Conservation (phyloP, 768 basidiomycete genomes). For the Hydnomerulius pinastri region DNA sequence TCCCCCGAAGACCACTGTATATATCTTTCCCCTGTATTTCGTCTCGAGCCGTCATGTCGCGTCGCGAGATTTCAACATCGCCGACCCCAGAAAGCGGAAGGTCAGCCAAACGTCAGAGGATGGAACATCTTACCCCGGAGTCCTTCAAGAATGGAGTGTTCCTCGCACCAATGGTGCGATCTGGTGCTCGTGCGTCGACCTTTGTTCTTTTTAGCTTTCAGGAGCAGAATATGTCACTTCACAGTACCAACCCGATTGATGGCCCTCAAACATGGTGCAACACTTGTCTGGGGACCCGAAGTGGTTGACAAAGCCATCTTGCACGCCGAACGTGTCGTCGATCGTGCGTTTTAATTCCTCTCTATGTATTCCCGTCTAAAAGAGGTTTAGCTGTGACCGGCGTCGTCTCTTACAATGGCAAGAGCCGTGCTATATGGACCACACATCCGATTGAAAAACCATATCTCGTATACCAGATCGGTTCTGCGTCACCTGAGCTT, state of each 20-base stretch:
- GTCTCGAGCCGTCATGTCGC: slow-evolving; percentile 45
- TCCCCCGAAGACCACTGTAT: neutral
- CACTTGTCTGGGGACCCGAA: slow-evolving; percentile 95
- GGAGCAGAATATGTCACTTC: slow-evolving; percentile 15
- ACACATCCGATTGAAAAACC: slow-evolving; percentile 95
- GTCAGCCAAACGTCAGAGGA: slow-evolving; percentile 52
- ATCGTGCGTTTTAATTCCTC: slow-evolving; percentile 59
- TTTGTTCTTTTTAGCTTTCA: neutral
- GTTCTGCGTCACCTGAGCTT: slow-evolving; percentile 84
- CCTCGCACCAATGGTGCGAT: slow-evolving; percentile 98
- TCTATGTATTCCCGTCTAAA: neutral
- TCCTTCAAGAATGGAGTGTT: slow-evolving; percentile 90
- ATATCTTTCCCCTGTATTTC: neutral
- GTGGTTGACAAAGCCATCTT: slow-evolving; percentile 96
- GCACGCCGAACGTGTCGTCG: slow-evolving; percentile 77
- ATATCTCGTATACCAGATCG: slow-evolving; percentile 94
- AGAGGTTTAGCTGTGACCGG: slow-evolving; percentile 71
- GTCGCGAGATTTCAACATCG: slow-evolving; percentile 52
- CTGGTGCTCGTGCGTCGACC: slow-evolving; percentile 71
- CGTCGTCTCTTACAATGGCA: slow-evolving; percentile 83
- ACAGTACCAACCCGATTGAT: slow-evolving; percentile 84
- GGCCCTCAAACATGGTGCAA: slow-evolving; percentile 90
- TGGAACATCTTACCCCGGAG: slow-evolving; percentile 61
- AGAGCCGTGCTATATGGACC: slow-evolving; percentile 83
- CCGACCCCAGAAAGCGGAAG: slow-evolving; percentile 36